Conservation (phyloP, 2,329 filamentous ascomycete species). For the Venturiaceae sp. region DNA sequence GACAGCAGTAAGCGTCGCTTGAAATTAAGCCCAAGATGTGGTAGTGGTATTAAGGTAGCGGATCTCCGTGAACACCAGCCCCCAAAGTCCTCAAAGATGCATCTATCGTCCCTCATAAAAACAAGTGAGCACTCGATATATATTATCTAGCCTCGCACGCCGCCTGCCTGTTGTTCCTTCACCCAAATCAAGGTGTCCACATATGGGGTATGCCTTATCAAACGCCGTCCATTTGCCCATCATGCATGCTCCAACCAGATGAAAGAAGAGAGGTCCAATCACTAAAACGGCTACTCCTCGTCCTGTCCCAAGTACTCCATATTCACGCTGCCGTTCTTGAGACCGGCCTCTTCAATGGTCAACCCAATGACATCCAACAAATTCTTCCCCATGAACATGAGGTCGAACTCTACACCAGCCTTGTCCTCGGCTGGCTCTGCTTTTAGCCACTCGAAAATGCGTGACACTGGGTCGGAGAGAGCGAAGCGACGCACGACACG, state of each 20-base stretch:
- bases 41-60: background rate
- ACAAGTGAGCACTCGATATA: background rate
- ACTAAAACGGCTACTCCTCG: background rate
- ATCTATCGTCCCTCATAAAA: background rate
- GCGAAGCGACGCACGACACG: slow-evolving; percentile 81
- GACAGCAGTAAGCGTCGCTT: too few species aligned
- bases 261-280: too few species aligned
- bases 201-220: background rate
- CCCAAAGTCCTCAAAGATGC: too few species aligned
- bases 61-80: too few species aligned
- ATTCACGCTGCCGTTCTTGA: slow-evolving; percentile 94
- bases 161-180: background rate
- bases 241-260: too few species aligned
- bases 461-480: slow-evolving; percentile 63
- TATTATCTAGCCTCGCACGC: background rate
- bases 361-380: slow-evolving; percentile 65
- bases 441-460: slow-evolving; percentile 96
- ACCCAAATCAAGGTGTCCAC: background rate
- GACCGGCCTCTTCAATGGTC: slow-evolving; percentile 68
- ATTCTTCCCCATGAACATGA: slow-evolving; percentile 82
- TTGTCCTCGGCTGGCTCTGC: slow-evolving; percentile 75
- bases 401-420: slow-evolving; percentile 69
- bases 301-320: slow-evolving; percentile 57
- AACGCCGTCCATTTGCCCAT: background rate
- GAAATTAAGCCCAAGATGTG: too few species aligned